Evolutionary conservation across 2,329 filamentous ascomycete species (phyloP).

Genomic region (Esteya vermicola): DNA sequence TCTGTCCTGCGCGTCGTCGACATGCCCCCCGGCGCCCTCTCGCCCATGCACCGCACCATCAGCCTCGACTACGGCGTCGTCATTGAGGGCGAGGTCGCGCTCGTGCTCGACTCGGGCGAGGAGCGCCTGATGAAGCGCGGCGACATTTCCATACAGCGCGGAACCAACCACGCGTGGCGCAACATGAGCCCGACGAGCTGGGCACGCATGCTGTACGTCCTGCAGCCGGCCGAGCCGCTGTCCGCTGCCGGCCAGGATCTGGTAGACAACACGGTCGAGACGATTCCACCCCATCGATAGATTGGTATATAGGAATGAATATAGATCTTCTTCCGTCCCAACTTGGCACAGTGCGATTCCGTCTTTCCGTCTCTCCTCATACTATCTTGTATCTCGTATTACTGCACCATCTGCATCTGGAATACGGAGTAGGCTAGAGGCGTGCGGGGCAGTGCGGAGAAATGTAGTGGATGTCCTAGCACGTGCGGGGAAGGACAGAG

Average conservation of each 20-base stretch:
- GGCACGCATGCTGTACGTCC: slow-evolving; percentile 27
- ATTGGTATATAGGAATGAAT: no score
- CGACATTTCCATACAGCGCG: slow-evolving; percentile 30
- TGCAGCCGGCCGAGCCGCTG: slow-evolving; percentile 15
- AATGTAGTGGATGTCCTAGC: no score
- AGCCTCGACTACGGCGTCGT: slow-evolving; percentile 22
- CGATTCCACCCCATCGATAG: background rate
- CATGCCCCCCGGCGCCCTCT: slow-evolving; percentile 6
- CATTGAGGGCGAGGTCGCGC: slow-evolving; percentile 28
- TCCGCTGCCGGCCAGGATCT: slow-evolving; percentile 9
- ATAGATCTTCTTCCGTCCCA: no score
- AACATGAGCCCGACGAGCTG: slow-evolving; percentile 27
- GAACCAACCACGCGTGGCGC: slow-evolving; percentile 28
- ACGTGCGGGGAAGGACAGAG: no score
- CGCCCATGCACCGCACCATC: slow-evolving; percentile 11
- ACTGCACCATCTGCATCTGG: no score
- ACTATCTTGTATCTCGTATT: no score
- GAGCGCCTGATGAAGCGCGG: slow-evolving; percentile 24
- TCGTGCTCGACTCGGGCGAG: slow-evolving; percentile 28
- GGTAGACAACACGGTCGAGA: slow-evolving; percentile 19
- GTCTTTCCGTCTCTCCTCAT: no score
- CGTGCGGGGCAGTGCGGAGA: background rate
- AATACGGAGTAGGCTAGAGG: no score
- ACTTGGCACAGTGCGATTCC: no score
- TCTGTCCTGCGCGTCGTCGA: slow-evolving; percentile 10